Conservation (phyloP, 495 filamentous ascomycete genomes). For the Neurospora sp. region DNA sequence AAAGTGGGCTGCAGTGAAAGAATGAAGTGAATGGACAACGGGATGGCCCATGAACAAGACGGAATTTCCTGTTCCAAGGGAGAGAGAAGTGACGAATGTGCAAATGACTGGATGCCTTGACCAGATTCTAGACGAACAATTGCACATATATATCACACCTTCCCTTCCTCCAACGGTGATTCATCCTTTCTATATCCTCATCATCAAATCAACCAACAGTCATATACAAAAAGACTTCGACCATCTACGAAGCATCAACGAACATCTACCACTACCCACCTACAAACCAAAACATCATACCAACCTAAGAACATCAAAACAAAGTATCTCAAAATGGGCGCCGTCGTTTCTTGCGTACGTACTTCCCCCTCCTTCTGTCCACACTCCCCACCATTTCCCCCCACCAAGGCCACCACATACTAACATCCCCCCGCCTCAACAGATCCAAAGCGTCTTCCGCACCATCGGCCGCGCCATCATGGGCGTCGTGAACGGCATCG, state of each 20-base stretch:
- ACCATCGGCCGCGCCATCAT: constrained; percentile 78
- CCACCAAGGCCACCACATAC: not conserved
- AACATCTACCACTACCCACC: constrained; percentile 7
- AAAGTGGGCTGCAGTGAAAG: not conserved
- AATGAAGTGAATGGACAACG: not conserved
- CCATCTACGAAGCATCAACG: constrained; percentile 1
- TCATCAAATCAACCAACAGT: not conserved
- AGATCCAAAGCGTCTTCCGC: constrained; percentile 73
- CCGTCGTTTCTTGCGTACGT: constrained; percentile 92
- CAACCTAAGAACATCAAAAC: constrained; percentile 10
- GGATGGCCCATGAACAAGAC: not conserved
- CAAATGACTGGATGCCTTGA: not conserved
- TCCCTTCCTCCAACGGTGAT: not conserved
- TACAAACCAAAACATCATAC: constrained; percentile 4
- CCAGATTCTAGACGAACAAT: not conserved
- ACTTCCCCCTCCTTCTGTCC: not conserved
- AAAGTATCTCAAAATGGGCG: constrained; percentile 63
- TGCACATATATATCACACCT: not conserved
- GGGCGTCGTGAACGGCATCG: constrained; percentile 66
- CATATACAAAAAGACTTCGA: not conserved
- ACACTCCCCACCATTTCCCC: not conserved
- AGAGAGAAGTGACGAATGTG: not conserved
- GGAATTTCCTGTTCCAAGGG: not conserved
- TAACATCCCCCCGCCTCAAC: constrained; percentile 11
- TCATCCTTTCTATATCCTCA: not conserved